Conservation (phyloP, 305 asterid species). For the Solanum hybrid region DNA sequence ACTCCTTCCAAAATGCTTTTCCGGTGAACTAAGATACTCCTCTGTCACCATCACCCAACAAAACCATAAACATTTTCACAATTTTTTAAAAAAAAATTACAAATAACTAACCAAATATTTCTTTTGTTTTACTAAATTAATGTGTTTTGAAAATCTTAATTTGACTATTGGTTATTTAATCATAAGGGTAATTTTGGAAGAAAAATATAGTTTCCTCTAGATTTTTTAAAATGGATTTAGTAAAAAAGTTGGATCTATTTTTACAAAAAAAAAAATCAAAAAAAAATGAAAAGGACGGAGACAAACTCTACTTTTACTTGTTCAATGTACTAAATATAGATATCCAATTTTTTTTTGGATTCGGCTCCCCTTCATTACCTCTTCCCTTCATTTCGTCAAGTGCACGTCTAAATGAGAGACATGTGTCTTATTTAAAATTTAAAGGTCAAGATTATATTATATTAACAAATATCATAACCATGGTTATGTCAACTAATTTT, state of each 20-base stretch:
- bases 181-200: background rate
- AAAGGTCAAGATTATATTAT: no score
- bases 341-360: background rate
- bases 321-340: background rate
- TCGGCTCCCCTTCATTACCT: no score
- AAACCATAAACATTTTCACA: background rate
- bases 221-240: background rate
- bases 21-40: background rate
- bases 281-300: background rate
- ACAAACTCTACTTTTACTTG: background rate
- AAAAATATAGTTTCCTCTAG: background rate
- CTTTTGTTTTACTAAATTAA: background rate
- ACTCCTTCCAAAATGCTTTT: constrained; percentile 3
- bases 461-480: no score
- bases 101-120: background rate
- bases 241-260: background rate
- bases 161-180: background rate
- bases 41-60: background rate
- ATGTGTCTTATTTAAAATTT: no score
- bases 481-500: no score
- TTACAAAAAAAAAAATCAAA: no score
- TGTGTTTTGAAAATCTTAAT: background rate
- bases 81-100: background rate
- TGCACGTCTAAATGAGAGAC: no score
- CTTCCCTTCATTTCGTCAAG: no score